Evolutionary conservation across 306 rosid genomes (phyloP).

Genomic region (Dryas alaskensis): DNA sequence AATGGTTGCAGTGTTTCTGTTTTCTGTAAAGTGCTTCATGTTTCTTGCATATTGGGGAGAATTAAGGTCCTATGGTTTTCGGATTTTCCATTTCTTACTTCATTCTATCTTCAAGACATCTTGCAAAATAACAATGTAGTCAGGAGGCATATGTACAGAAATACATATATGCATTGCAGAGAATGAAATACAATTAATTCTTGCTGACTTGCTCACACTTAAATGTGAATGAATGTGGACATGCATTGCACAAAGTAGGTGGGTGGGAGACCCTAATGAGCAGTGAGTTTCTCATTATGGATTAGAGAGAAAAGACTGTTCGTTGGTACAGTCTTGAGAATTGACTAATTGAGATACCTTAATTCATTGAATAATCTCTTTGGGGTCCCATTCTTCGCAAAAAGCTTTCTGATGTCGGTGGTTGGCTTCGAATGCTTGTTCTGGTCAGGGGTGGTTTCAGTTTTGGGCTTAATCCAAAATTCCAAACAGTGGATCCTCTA

Average conservation of each 20-base stretch:
- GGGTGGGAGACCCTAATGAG: constrained; percentile 6
- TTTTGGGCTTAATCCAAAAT: no score
- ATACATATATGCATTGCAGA: neutral
- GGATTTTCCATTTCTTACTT: neutral
- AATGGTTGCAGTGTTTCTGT: constrained; percentile 30
- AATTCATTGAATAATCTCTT: neutral
- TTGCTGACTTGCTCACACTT: neutral
- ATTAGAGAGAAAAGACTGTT: neutral
- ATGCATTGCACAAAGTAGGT: neutral
- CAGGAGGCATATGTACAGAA: neutral
- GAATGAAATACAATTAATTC: neutral
- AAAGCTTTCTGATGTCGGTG: neutral
- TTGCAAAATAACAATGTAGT: neutral
- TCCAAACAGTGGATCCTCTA: no score
- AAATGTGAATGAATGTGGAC: neutral
- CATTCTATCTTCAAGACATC: neutral
- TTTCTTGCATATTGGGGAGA: constrained; percentile 6
- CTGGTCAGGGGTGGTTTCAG: neutral
- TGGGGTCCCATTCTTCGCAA: neutral
- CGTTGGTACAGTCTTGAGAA: neutral
- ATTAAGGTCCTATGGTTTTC: neutral
- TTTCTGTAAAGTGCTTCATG: constrained; percentile 29
- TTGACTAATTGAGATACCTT: no score
- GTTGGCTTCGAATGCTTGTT: neutral
- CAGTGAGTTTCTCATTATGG: neutral